Conservation (phyloP, 2,329 filamentous ascomycete genomes). For the Arthrobotrys megalospora region DNA sequence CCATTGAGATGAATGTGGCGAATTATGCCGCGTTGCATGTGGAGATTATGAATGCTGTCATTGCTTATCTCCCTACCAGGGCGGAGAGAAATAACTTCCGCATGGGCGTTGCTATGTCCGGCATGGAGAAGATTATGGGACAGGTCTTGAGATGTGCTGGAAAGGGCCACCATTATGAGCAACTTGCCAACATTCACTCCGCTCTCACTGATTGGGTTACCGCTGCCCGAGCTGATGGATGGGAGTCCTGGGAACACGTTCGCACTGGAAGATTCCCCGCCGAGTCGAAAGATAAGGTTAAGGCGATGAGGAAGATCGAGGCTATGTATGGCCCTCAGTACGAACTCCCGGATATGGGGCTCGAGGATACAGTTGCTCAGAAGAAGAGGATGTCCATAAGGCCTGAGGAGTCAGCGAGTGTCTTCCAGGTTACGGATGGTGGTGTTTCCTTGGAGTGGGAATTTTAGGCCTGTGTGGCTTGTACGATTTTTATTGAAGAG, state of each 20-base stretch:
- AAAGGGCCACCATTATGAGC: constrained; percentile 50
- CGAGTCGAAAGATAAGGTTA: constrained; percentile 38
- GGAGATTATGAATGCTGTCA: constrained; percentile 90
- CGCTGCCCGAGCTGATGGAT: constrained; percentile 87
- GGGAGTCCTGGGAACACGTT: constrained; percentile 72
- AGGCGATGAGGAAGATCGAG: constrained; percentile 57
- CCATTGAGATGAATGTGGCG: constrained; percentile 98
- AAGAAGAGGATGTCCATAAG: constrained; percentile 50
- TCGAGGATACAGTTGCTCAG: constrained; percentile 45
- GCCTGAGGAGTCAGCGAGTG: constrained; percentile 19
- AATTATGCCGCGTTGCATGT: constrained; percentile 95
- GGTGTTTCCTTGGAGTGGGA: constrained; percentile 52
- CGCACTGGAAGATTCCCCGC: constrained; percentile 46
- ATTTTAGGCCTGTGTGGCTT: constrained; percentile 19
- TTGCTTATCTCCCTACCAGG: constrained; percentile 81
- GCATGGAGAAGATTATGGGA: constrained; percentile 92
- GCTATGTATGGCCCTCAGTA: constrained; percentile 55
- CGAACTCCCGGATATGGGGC: constrained; percentile 48
- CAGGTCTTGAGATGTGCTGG: constrained; percentile 80
- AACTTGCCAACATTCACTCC: constrained; percentile 77
- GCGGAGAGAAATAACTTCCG: constrained; percentile 83
- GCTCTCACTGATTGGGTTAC: constrained; percentile 90
- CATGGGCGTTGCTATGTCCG: constrained; percentile 82
- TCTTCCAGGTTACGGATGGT: constrained; percentile 48
- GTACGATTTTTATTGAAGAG: background rate